phyloP scores from a whole-genome alignment of 768 basidiomycete genomes.

The Phallus indusiatus region DNA sequence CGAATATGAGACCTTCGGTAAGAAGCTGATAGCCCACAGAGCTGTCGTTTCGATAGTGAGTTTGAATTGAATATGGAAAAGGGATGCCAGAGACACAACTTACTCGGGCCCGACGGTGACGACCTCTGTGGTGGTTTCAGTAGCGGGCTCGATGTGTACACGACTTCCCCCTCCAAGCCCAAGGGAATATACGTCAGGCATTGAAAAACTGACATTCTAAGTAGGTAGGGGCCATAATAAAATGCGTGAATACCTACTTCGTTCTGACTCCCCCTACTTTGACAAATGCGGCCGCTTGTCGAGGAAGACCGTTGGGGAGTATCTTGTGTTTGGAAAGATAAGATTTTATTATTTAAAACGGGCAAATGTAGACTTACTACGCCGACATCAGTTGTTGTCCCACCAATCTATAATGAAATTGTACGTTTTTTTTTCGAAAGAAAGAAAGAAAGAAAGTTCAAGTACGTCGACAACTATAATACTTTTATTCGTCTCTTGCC shows the following conservation, averaged over 20 bases:
- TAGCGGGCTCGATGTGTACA: conserved; percentile 22
- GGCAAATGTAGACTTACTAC: conserved; percentile 19
- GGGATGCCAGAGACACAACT: conserved; percentile 19
- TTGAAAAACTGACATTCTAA: conserved; percentile 15
- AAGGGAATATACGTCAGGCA: conserved; percentile 33
- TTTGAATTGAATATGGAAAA: not conserved
- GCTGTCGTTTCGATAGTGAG: not conserved
- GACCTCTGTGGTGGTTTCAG: conserved; percentile 21
- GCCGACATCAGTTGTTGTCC: conserved; percentile 58
- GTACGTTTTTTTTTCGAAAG: too few relatives aligned
- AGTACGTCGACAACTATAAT: conserved; percentile 44
- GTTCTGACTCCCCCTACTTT: conserved; percentile 51
- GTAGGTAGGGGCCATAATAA: not conserved
- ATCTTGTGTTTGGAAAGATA: conserved; percentile 17
- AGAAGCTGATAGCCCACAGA: conserved; percentile 37
- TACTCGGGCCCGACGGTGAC: conserved; percentile 57
- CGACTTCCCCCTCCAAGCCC: conserved; percentile 59
- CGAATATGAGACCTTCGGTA: conserved; percentile 43
- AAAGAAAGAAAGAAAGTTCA: not conserved
- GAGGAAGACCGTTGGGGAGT: conserved; percentile 49
- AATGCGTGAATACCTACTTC: conserved; percentile 41
- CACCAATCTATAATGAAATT: conserved; percentile 31
- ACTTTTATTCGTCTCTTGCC: conserved; percentile 19
- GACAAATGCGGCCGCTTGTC: conserved; percentile 53
- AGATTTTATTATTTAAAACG: not conserved